Base-by-base conservation (phyloP, 768 basidiomycete genomes). In the Tulasnella sp. region DNA sequence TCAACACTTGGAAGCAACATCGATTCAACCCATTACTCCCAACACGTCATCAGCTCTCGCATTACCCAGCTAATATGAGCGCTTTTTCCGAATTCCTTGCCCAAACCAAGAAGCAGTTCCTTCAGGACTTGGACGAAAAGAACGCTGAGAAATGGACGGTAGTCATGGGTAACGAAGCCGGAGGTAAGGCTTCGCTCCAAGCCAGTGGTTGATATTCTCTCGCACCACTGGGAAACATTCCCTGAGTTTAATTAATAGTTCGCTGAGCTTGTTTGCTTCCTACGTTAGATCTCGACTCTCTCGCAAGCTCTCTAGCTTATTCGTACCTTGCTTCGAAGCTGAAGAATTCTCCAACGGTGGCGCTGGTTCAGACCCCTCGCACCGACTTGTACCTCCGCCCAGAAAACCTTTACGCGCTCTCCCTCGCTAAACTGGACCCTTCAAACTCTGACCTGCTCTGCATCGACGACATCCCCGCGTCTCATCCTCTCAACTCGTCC, bases 81-180 rank as follows among this genome's bases (percentile, higher is more conserved):
- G 57, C 80, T 5, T 82, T 88, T 48, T 83, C 86, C 5, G 81
- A 82, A 13, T 88, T 87, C 80, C 83, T 91, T 18, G 35, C 74
- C 29, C 82, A 82, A 35, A 84, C 90, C 79, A 94, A 93, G 83
- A 82, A 85, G 35, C 84, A 83, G 35, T 97, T 93, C 82, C 84
- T 96, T n/a, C 82, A 81, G 20, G 92, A 91, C 71, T 81, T 91
- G 18, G 82, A 85, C 35, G 84, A 84, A 1, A 86, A 85, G 0
- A 86, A 87, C 51, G 87, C 86, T 0, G 80, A 83, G 7, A 88
- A 90, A 70, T 99, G 96, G 96, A 92, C 90, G 0, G 87, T 98
- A 5, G 92, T 91, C 0, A 93, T 96, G 91, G 96, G 97, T 0
- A 99, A 99, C 83, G 97, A 99, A 84, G 95, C 97, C 16, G 96